phyloP scores from a whole-genome alignment of 75 land plant species.

The Pinus taeda region DNA sequence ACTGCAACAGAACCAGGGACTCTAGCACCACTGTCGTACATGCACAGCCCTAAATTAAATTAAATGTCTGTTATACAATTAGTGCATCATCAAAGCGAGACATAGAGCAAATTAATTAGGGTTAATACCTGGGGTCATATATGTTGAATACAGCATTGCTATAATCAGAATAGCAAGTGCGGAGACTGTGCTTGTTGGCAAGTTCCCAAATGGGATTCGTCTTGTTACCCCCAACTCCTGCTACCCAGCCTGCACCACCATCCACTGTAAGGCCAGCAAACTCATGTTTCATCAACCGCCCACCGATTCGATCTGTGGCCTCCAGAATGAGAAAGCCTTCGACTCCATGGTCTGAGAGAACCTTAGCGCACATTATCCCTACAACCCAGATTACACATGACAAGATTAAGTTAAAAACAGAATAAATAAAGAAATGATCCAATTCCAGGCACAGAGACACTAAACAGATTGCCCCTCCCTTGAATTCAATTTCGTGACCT shows the following conservation, averaged over 20 bases:
- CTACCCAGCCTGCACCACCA: conserved; percentile 67
- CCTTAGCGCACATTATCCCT: conserved; percentile 66
- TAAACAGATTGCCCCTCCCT: no score
- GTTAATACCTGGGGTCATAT: conserved; percentile 34
- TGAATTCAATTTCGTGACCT: no score
- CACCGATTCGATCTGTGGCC: conserved; percentile 57
- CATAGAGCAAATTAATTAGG: no score
- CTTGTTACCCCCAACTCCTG: conserved; percentile 43
- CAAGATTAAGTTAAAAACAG: no score
- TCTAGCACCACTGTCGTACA: not conserved
- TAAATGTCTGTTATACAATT: not conserved
- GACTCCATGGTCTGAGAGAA: conserved; percentile 39
- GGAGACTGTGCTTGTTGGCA: conserved; percentile 32
- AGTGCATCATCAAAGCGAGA: no score
- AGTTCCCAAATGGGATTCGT: conserved; percentile 51
- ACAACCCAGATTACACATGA: not conserved
- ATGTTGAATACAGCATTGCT: conserved; percentile 34
- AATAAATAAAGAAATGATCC: no score
- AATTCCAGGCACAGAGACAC: no score
- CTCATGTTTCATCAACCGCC: conserved; percentile 28
- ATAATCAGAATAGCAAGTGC: conserved; percentile 29
- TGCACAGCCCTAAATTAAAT: not conserved
- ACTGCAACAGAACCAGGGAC: not conserved
- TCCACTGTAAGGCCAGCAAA: conserved; percentile 45
- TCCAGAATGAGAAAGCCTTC: conserved; percentile 55